Evolutionary conservation across 1,139 yeast genomes (phyloP).

Genomic region (Pichia sp.): DNA sequence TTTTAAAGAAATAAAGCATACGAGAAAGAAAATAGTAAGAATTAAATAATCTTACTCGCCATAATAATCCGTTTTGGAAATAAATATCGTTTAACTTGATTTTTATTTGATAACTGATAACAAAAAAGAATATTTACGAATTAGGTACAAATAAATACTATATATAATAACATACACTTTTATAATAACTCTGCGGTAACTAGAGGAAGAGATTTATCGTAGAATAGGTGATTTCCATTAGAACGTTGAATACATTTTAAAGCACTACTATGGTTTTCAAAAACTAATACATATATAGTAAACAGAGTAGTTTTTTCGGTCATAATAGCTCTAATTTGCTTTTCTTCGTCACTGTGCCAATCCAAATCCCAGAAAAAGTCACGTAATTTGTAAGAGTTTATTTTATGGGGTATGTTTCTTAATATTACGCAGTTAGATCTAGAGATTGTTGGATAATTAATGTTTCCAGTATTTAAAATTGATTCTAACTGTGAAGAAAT

Average conservation of each 20-base stretch:
- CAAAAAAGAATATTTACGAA: too few species aligned
- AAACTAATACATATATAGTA: slow-evolving; percentile 40
- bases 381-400: slow-evolving; percentile 24
- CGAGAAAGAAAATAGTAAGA: too few species aligned
- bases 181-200: slow-evolving; percentile 30
- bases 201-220: slow-evolving; percentile 30
- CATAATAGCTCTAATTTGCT: slow-evolving; percentile 25
- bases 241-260: slow-evolving; percentile 46
- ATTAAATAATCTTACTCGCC: too few species aligned
- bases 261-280: slow-evolving; percentile 45
- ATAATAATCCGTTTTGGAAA: too few species aligned
- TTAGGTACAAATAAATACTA: too few species aligned
- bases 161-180: slow-evolving; percentile 19
- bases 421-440: slow-evolving; percentile 21
- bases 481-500: background rate
- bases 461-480: background rate
- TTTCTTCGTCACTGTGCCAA: slow-evolving; percentile 29
- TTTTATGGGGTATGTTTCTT: slow-evolving; percentile 30
- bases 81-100: too few species aligned
- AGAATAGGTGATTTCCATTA: slow-evolving; percentile 43
- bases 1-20: too few species aligned
- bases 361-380: slow-evolving; percentile 39
- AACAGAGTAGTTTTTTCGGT: slow-evolving; percentile 30
- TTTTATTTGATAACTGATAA: too few species aligned
- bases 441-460: background rate